phyloP scores from a whole-genome alignment of 352 stramenopile genomes.

The Peronospora farinosa region DNA sequence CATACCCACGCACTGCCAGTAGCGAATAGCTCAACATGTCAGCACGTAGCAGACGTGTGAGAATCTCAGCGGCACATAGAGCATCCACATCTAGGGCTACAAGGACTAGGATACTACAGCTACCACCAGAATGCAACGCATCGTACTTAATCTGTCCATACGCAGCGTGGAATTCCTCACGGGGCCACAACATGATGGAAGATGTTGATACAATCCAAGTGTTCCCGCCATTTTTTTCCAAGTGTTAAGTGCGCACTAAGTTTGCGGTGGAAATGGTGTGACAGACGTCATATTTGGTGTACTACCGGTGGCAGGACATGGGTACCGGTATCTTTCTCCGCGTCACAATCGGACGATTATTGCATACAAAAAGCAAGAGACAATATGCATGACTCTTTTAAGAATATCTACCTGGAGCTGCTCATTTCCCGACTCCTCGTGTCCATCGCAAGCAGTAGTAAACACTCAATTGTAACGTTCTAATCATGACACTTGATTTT shows the following conservation, averaged over 20 bases:
- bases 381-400: constrained; percentile 10
- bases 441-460: not conserved
- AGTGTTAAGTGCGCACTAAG: constrained; percentile 10
- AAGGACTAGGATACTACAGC: constrained; percentile 88
- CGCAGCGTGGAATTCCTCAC: constrained; percentile 78
- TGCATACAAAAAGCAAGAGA: constrained; percentile 11
- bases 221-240: constrained; percentile 14
- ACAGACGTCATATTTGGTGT: too few relatives aligned
- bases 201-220: constrained; percentile 3
- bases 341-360: constrained; percentile 5
- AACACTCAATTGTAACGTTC: not conserved
- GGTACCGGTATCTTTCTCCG: not conserved
- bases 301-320: not conserved
- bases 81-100: constrained; percentile 92
- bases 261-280: not conserved
- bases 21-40: constrained; percentile 75
- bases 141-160: constrained; percentile 82
- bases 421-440: not conserved
- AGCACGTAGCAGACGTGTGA: constrained; percentile 74
- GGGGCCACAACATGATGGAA: constrained; percentile 65
- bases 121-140: constrained; percentile 49
- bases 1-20: constrained; percentile 73
- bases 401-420: constrained; percentile 11
- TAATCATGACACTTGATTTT: constrained; percentile 72
- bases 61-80: constrained; percentile 91